phyloP scores from a whole-genome alignment of 2,329 filamentous ascomycete species.

The Colletotrichum camelliae region DNA sequence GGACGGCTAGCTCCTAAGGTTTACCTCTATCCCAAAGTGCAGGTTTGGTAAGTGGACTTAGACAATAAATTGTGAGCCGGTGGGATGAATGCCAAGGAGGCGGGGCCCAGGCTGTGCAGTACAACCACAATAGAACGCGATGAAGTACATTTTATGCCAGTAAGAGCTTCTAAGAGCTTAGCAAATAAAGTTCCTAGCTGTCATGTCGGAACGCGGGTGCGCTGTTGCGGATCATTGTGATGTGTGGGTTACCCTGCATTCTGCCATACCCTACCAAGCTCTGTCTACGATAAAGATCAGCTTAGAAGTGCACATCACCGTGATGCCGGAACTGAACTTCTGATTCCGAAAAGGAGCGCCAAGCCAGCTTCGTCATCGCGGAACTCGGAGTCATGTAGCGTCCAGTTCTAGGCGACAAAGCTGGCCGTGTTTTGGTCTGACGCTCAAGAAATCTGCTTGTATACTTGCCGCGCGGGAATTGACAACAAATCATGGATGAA shows the following conservation, averaged over 20 bases:
- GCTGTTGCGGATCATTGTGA: background rate
- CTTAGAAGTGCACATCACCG: background rate
- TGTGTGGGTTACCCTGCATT: background rate
- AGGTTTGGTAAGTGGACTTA: background rate
- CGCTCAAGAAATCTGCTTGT: background rate
- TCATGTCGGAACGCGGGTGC: background rate
- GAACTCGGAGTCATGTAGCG: background rate
- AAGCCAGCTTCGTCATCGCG: background rate
- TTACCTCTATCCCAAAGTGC: background rate
- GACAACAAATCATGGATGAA: background rate
- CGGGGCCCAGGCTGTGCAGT: background rate
- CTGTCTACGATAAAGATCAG: background rate
- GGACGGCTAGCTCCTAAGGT: background rate
- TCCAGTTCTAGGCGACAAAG: background rate
- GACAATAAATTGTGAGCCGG: background rate
- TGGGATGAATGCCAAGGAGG: background rate
- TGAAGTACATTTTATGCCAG: background rate
- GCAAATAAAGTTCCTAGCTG: background rate
- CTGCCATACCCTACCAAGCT: background rate
- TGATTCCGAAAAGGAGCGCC: background rate
- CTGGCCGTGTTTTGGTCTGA: background rate
- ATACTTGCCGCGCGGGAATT: background rate
- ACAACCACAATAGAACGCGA: background rate
- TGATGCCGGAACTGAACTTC: background rate
- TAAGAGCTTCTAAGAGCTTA: accelerated